phyloP scores from a whole-genome alignment of 2,329 filamentous ascomycete genomes.

The Aspergillus spinulosporus region DNA sequence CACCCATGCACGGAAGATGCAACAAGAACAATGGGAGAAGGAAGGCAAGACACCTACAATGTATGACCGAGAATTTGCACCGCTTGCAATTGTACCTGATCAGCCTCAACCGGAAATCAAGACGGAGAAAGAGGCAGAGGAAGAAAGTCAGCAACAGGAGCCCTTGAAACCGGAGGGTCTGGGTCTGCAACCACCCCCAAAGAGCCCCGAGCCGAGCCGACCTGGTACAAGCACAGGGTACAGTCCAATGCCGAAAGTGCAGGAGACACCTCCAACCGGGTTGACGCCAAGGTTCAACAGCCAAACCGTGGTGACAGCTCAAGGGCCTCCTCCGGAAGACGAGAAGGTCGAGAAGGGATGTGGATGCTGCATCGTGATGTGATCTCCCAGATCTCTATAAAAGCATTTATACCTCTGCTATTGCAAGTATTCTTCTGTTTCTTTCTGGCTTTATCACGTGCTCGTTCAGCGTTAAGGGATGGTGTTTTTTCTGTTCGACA shows the following conservation, averaged over 20 bases:
- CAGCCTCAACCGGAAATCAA: slow-evolving; percentile 24
- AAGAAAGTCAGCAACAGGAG: slow-evolving; percentile 6
- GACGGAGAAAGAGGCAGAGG: slow-evolving; percentile 19
- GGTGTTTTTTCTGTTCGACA: slow-evolving; percentile 15
- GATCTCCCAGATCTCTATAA: slow-evolving; percentile 31
- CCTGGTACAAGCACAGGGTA: slow-evolving; percentile 50
- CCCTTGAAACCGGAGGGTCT: slow-evolving; percentile 18
- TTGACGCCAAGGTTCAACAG: slow-evolving; percentile 40
- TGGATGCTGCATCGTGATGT: slow-evolving; percentile 76
- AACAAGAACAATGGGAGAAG: slow-evolving; percentile 93
- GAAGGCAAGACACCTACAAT: slow-evolving; percentile 82
- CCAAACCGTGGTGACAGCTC: slow-evolving; percentile 52
- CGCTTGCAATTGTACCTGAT: slow-evolving; percentile 59
- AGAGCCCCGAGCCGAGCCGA: slow-evolving; percentile 35
- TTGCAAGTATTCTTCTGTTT: not conserved
- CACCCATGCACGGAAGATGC: slow-evolving; percentile 84
- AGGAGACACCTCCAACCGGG: slow-evolving; percentile 38
- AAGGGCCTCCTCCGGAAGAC: slow-evolving; percentile 47
- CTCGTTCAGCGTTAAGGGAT: slow-evolving; percentile 24
- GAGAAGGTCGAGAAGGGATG: slow-evolving; percentile 54
- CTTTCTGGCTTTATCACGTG: slow-evolving; percentile 12
- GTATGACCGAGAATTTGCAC: slow-evolving; percentile 85
- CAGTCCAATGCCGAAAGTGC: slow-evolving; percentile 51
- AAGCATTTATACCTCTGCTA: slow-evolving; percentile 3
- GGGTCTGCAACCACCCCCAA: slow-evolving; percentile 27